These are phyloP conservation scores for Colletotrichum plurivorum DNA, from an alignment of 2,329 filamentous ascomycete genomes.

Conservation along the genomic window DNA sequence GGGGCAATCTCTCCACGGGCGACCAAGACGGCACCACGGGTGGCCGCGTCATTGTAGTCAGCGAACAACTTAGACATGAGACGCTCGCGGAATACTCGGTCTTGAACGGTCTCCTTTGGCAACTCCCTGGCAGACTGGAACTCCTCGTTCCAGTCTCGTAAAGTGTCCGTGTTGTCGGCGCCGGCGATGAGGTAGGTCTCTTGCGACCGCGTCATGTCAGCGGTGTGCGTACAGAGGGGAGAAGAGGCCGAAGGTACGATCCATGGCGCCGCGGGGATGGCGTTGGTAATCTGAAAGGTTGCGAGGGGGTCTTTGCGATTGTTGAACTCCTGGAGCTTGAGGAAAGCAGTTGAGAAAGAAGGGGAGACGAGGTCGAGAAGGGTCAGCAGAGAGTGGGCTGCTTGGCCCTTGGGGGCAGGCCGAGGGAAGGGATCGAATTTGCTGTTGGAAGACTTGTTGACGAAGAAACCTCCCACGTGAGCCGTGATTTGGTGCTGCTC, in stretches of 20 bases:
- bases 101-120: conserved; percentile 93
- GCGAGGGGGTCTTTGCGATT: conserved; percentile 88
- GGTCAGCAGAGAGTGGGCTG: conserved; percentile 88
- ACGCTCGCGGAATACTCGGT: conserved; percentile 94
- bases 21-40: conserved; percentile 91
- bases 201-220: conserved; percentile 91
- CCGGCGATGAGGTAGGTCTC: conserved; percentile 93
- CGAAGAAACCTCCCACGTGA: conserved; percentile 94
- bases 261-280: conserved; percentile 94
- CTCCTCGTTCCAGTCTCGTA: conserved; percentile 99
- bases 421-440: conserved; percentile 95
- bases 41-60: conserved; percentile 96
- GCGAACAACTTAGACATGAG: conserved; percentile 96
- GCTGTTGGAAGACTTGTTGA: conserved; percentile 95
- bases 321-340: conserved; percentile 86
- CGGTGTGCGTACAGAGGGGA: conserved; percentile 76
- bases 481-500: conserved; percentile 95
- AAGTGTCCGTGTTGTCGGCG: conserved; percentile 92
- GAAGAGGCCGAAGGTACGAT: conserved; percentile 80
- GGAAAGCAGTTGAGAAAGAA: conserved; percentile 84
- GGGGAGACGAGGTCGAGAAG: conserved; percentile 85
- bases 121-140: conserved; percentile 97
- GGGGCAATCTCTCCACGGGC: conserved; percentile 93
- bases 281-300: conserved; percentile 96
- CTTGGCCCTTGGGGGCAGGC: conserved; percentile 81